These are phyloP conservation scores for Xylariaceae sp. DNA, from an alignment of 2,329 filamentous ascomycete genomes.

Conservation along the genomic window DNA sequence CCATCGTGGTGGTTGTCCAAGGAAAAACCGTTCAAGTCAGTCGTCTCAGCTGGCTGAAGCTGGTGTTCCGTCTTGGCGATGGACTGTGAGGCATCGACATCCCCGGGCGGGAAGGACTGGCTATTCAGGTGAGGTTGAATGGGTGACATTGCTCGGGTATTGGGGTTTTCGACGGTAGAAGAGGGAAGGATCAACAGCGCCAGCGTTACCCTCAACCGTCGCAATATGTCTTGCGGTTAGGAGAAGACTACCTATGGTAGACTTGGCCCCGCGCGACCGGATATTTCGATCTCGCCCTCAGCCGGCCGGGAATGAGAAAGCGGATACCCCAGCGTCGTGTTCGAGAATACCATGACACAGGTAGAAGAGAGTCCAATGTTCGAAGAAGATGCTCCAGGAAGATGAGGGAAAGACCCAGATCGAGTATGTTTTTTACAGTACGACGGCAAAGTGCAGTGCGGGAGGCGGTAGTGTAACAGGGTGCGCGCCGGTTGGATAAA, in stretches of 20 bases:
- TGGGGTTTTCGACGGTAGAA: constrained; percentile 23
- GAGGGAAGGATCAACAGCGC: constrained; percentile 34
- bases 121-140: constrained; percentile 38
- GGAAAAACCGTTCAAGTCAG: constrained; percentile 42
- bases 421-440: constrained; percentile 15
- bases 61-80: constrained; percentile 36
- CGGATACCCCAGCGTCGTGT: constrained; percentile 30
- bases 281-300: constrained; percentile 30
- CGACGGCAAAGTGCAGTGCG: constrained; percentile 14
- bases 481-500: constrained; percentile 28
- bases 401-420: background rate
- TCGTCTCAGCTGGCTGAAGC: constrained; percentile 36
- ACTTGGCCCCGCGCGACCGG: constrained; percentile 31
- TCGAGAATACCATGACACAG: constrained; percentile 35
- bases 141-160: constrained; percentile 45
- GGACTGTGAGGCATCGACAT: constrained; percentile 40
- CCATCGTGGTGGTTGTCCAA: constrained; percentile 41
- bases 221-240: constrained; percentile 9
- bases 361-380: constrained; percentile 10
- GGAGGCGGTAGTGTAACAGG: constrained; percentile 20
- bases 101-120: constrained; percentile 40
- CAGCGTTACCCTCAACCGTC: constrained; percentile 19
- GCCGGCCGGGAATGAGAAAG: constrained; percentile 34
- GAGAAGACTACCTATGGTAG: constrained; percentile 10
- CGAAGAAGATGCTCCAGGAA: constrained; percentile 1